phyloP scores from a whole-genome alignment of 805 yeast genomes.

The Yarrowia sp. region DNA sequence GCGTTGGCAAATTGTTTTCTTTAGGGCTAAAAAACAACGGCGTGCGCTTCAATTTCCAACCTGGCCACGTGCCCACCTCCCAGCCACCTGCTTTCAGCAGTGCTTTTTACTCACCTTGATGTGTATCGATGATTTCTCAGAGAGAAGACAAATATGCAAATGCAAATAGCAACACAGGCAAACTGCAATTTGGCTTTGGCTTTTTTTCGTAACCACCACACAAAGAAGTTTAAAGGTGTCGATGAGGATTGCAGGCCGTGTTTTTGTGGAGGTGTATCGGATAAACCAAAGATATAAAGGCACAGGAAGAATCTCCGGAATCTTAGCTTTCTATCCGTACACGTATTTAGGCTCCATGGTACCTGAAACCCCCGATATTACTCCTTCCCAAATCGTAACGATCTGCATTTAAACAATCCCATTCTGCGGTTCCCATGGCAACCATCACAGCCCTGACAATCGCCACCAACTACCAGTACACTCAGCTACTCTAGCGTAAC shows the following conservation, averaged over 20 bases:
- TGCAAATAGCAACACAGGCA: constrained; percentile 25
- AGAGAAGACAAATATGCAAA: constrained; percentile 26
- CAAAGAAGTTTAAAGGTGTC: neutral
- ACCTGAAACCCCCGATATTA: neutral
- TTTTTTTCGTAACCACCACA: constrained; percentile 11
- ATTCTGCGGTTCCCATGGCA: neutral
- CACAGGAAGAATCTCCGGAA: too few relatives aligned
- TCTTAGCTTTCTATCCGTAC: too few relatives aligned
- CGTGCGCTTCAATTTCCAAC: too few relatives aligned
- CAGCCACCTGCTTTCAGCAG: neutral
- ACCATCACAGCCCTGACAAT: neutral
- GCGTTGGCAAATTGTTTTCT: too few relatives aligned
- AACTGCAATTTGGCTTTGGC: constrained; percentile 22
- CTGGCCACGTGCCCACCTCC: too few relatives aligned
- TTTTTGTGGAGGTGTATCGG: neutral
- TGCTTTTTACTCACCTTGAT: constrained; percentile 21
- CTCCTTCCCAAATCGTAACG: neutral
- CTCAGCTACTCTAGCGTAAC: too few relatives aligned
- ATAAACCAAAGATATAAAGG: too few relatives aligned
- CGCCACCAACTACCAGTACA: neutral
- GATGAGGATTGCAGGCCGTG: neutral
- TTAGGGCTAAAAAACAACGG: too few relatives aligned
- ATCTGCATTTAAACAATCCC: constrained; percentile 8
- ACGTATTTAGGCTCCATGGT: too few relatives aligned
- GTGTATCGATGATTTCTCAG: constrained; percentile 23